Evolutionary conservation across 1,284 basidiomycete species (phyloP).

Genomic region (Cystobasidiaceae sp.): DNA sequence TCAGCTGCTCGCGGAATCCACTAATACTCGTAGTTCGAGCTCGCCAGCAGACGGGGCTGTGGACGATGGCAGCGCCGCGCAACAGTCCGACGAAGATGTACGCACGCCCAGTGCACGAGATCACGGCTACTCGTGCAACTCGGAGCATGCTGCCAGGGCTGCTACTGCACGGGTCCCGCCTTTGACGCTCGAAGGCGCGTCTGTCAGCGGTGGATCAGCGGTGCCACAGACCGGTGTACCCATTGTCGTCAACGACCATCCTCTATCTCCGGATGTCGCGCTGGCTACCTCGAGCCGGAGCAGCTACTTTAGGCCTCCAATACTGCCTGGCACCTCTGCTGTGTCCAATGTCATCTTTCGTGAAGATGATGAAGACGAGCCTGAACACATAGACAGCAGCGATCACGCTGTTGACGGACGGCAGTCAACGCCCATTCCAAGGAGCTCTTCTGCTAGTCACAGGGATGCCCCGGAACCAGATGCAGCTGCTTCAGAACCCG

Average conservation of each 20-base stretch:
- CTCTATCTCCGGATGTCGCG: slow-evolving; percentile 19
- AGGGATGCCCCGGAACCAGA: no score
- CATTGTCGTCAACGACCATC: not conserved
- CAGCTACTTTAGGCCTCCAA: slow-evolving; percentile 20
- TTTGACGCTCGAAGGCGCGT: no score
- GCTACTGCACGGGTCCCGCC: no score
- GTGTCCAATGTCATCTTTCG: slow-evolving; percentile 7
- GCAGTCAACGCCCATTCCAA: not conserved
- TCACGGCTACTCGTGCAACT: no score
- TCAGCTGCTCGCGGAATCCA: no score
- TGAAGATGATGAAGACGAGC: slow-evolving; percentile 7
- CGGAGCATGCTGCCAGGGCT: no score
- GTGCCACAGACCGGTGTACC: not conserved
- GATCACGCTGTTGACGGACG: not conserved
- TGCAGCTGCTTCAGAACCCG: not conserved
- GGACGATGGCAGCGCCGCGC: no score
- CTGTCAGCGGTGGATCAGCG: not conserved
- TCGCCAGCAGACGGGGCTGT: no score
- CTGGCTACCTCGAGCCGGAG: not conserved
- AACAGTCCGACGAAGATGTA: no score
- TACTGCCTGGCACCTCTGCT: slow-evolving; percentile 1
- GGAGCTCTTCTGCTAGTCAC: no score
- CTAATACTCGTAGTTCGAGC: no score
- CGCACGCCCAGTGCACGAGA: no score
- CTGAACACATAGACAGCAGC: not conserved